A percentile compares a stretch with the other conserved stretches of the same genome.
Conservation (phyloP, 2,329 filamentous ascomycete species). For the Davidsoniella virescens region DNA sequence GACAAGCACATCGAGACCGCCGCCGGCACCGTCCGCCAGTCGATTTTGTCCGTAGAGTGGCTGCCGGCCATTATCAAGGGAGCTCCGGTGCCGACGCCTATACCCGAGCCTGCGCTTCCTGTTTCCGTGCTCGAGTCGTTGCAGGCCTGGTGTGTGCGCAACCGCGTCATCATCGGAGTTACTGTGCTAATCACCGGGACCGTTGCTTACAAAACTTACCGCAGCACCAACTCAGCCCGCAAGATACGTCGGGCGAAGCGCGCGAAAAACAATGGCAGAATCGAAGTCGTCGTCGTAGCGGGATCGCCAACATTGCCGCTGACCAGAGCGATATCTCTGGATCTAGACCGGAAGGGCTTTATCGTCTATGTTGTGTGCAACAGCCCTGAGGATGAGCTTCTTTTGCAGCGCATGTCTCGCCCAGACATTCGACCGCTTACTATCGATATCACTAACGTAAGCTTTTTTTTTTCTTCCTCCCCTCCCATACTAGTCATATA, state of each 20-base stretch:
- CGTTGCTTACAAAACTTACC: conserved; percentile 35
- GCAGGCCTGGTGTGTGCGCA: conserved; percentile 53
- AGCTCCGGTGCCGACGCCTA: conserved; percentile 29
- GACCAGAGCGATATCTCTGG: conserved; percentile 65
- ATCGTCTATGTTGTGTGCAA: conserved; percentile 84
- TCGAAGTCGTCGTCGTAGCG: conserved; percentile 75
- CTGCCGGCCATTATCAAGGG: conserved; percentile 52
- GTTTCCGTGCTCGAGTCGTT: conserved; percentile 32
- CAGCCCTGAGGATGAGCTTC: conserved; percentile 67
- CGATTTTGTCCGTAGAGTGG: conserved; percentile 52
- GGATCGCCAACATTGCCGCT: conserved; percentile 76
- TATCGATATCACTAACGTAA: conserved; percentile 67
- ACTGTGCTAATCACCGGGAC: conserved; percentile 56
- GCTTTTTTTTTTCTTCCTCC: conserved; percentile 18
- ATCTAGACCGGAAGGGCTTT: conserved; percentile 81
- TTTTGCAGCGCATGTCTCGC: conserved; percentile 60
- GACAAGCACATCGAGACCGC: conserved; percentile 67
- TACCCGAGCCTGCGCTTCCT: conserved; percentile 23
- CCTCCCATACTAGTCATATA: neutral
- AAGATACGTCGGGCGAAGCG: conserved; percentile 61
- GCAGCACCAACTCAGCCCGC: conserved; percentile 37
- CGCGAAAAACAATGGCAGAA: conserved; percentile 62
- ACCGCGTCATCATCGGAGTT: conserved; percentile 59
- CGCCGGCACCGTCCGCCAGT: conserved; percentile 53
- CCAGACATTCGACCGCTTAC: conserved; percentile 68